Percentiles rank a stretch among this genome's conserved stretches.
phyloP scores from a whole-genome alignment of 2,329 filamentous ascomycete genomes.

The Eurotiales sp. region DNA sequence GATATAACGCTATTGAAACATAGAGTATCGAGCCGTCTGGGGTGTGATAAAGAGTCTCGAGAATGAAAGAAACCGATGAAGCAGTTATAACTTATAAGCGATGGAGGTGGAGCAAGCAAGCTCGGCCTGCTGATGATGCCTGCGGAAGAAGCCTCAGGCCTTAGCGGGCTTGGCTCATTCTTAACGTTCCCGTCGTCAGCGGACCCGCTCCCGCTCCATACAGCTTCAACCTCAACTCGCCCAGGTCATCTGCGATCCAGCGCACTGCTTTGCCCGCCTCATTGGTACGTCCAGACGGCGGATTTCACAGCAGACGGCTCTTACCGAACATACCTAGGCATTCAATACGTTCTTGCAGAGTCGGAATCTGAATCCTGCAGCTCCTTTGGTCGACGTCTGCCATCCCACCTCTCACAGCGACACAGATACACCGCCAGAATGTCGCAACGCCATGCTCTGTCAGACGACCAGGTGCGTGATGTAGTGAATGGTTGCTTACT shows the following conservation, averaged over 20 bases:
- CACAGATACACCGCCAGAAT: conserved; percentile 55
- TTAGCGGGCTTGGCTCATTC: not conserved
- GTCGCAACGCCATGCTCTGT: conserved; percentile 91
- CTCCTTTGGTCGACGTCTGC: conserved; percentile 9
- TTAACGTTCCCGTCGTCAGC: conserved; percentile 12
- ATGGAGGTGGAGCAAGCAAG: not conserved
- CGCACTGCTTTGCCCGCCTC: not conserved
- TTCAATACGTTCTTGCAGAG: too few species aligned
- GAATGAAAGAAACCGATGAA: not conserved
- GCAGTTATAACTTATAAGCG: not conserved
- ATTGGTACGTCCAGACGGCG: not conserved
- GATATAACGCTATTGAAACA: not conserved
- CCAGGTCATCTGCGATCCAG: not conserved
- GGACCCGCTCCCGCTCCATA: conserved; percentile 12
- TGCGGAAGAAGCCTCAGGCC: conserved; percentile 6
- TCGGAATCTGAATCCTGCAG: not conserved
- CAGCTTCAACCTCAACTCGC: conserved; percentile 3
- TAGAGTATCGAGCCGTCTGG: not conserved
- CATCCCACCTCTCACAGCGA: conserved; percentile 20
- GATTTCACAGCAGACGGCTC: too few species aligned
- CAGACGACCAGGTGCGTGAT: conserved; percentile 84
- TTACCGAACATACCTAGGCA: too few species aligned
- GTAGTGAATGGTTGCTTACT: conserved; percentile 12
- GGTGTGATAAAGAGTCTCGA: too few species aligned
- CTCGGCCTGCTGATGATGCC: conserved; percentile 11